phyloP scores from a whole-genome alignment of 352 stramenopile species.

The Pythium chondricola region DNA sequence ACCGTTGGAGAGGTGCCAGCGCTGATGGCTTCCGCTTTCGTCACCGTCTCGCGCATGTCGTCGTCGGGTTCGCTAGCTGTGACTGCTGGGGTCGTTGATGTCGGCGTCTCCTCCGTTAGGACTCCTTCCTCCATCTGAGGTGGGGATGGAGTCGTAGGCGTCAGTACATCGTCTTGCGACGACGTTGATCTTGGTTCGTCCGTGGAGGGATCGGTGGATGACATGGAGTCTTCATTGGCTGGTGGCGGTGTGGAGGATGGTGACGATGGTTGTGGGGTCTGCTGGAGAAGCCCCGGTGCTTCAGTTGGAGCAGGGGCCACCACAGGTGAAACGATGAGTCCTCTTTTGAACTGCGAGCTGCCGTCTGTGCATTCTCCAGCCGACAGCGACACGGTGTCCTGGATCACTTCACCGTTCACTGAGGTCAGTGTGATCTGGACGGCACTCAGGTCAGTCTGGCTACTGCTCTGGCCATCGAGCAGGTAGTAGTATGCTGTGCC shows the following conservation, averaged over 20 bases:
- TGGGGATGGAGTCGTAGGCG: conserved; percentile 1
- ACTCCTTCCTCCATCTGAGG: background rate
- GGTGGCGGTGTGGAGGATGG: conserved; percentile 3
- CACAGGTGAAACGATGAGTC: background rate
- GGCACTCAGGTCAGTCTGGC: conserved; percentile 21
- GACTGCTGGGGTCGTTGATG: background rate
- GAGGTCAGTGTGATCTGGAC: conserved; percentile 48
- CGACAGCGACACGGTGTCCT: conserved; percentile 48
- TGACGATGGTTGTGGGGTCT: too few relatives aligned
- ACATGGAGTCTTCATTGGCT: background rate
- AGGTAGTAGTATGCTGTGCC: conserved; percentile 47
- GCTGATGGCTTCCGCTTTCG: background rate
- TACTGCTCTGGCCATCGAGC: conserved; percentile 26
- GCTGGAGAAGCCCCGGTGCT: too few relatives aligned
- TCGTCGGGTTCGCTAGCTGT: background rate
- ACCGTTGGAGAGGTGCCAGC: conserved; percentile 23
- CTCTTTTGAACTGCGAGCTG: conserved; percentile 31
- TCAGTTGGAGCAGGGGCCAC: conserved; percentile 1
- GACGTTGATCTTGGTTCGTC: background rate
- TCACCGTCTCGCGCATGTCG: conserved; percentile 1
- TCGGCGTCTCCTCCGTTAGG: too few relatives aligned
- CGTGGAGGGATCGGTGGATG: background rate
- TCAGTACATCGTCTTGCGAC: background rate
- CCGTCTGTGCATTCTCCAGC: conserved; percentile 45
- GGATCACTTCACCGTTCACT: conserved; percentile 44